A percentile compares a stretch with the other conserved stretches of the same genome.
phyloP scores from a whole-genome alignment of 805 yeast genomes.

The Scheffersomyces stipitis region DNA sequence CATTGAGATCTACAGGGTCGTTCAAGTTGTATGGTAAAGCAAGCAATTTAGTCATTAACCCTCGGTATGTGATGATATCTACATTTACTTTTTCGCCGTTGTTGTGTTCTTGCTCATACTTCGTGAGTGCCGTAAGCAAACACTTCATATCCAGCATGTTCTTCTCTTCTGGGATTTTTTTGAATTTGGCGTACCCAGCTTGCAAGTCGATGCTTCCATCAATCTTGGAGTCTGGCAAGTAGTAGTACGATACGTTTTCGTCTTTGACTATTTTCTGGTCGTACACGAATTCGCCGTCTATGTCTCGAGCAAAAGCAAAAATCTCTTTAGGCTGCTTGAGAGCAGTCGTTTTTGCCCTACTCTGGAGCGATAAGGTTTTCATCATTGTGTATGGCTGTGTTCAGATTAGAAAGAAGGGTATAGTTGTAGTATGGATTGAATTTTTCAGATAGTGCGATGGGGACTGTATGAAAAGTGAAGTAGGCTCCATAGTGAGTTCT shows the following conservation, averaged over 20 bases:
- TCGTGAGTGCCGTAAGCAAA: constrained; percentile 53
- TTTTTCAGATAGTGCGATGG: not conserved
- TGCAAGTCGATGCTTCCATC: constrained; percentile 60
- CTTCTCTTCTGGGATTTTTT: constrained; percentile 52
- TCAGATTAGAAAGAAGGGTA: not conserved
- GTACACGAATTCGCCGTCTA: constrained; percentile 42
- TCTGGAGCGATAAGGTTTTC: constrained; percentile 39
- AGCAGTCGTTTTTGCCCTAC: constrained; percentile 62
- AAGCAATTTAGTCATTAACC: constrained; percentile 73
- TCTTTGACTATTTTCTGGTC: constrained; percentile 50
- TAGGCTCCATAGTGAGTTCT: too few species aligned
- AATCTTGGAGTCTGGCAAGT: constrained; percentile 73
- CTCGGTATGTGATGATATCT: constrained; percentile 82
- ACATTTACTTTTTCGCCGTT: constrained; percentile 49
- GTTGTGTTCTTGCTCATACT: constrained; percentile 49
- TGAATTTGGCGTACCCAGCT: constrained; percentile 62
- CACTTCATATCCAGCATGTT: constrained; percentile 58
- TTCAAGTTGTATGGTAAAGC: constrained; percentile 60
- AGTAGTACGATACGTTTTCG: constrained; percentile 63
- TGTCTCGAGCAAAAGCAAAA: constrained; percentile 60
- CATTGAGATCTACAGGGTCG: constrained; percentile 59
- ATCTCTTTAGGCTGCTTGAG: constrained; percentile 86
- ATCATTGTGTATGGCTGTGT: constrained; percentile 16
- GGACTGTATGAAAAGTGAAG: too few species aligned
- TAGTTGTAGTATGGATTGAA: not conserved